A percentile compares a stretch with the other conserved stretches of the same genome.
Evolutionary conservation across 805 yeast species (phyloP).

Genomic region (Metschnikowia proteae): DNA sequence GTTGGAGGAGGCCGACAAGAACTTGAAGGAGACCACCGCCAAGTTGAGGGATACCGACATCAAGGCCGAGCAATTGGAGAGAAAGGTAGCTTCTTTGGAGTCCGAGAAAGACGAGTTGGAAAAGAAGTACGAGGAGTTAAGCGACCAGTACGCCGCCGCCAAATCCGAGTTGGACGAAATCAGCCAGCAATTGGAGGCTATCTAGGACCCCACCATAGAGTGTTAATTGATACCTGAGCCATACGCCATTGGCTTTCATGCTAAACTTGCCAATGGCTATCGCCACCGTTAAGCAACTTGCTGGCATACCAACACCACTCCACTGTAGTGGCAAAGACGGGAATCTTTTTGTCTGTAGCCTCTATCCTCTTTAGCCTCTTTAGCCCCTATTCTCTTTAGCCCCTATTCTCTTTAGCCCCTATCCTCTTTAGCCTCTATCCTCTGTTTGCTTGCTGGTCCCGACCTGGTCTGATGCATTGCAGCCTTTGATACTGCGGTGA

Average conservation of each 20-base stretch:
- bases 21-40: slow-evolving; percentile 88
- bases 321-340: too few species aligned
- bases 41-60: slow-evolving; percentile 93
- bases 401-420: not conserved
- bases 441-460: too few species aligned
- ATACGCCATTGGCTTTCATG: not conserved
- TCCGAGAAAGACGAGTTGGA: slow-evolving; percentile 85
- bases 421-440: not conserved
- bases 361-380: not conserved
- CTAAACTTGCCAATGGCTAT: too few species aligned
- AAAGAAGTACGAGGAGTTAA: slow-evolving; percentile 83
- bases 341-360: too few species aligned
- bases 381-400: not conserved
- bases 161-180: slow-evolving; percentile 95
- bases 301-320: not conserved
- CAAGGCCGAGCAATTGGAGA: slow-evolving; percentile 93
- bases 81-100: slow-evolving; percentile 89
- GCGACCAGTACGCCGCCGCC: slow-evolving; percentile 75
- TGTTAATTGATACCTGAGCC: slow-evolving; percentile 5
- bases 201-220: slow-evolving; percentile 28
- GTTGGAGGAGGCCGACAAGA: slow-evolving; percentile 84
- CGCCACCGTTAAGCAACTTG: too few species aligned
- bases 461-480: not conserved
- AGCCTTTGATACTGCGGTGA: not conserved
- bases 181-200: slow-evolving; percentile 88